phyloP scores from a whole-genome alignment of 345 rosid genomes.

The Gossypium ekmanianum region DNA sequence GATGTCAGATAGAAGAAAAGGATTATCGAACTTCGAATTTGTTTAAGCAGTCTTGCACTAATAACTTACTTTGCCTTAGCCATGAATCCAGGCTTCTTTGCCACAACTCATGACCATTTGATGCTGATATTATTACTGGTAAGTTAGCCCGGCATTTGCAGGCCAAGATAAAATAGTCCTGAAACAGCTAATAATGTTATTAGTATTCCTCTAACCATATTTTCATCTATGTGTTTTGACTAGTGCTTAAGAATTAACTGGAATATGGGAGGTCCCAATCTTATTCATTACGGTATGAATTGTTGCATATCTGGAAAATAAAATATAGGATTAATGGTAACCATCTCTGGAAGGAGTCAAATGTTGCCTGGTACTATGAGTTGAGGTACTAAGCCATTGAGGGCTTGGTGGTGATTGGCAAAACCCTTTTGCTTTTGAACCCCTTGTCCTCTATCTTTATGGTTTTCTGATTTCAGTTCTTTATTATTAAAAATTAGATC shows the following conservation, averaged over 20 bases:
- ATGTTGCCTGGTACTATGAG: constrained; percentile 17
- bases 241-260: background rate
- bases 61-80: background rate
- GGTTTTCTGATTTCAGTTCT: background rate
- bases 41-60: background rate
- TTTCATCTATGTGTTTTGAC: background rate
- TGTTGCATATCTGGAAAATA: constrained; percentile 36
- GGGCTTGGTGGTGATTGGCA: background rate
- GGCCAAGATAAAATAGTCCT: background rate
- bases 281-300: constrained; percentile 10
- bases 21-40: background rate
- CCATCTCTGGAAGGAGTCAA: constrained; percentile 26
- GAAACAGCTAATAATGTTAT: background rate
- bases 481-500: background rate
- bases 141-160: background rate
- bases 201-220: background rate
- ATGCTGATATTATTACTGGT: background rate
- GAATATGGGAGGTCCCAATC: constrained; percentile 26
- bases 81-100: background rate
- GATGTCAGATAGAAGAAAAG: background rate
- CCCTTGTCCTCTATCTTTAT: background rate
- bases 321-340: constrained; percentile 20
- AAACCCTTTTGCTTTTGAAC: background rate
- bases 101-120: background rate
- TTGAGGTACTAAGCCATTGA: background rate